phyloP scores from a whole-genome alignment of 192 early-diverging fungal genomes.

The Podila verticillata region DNA sequence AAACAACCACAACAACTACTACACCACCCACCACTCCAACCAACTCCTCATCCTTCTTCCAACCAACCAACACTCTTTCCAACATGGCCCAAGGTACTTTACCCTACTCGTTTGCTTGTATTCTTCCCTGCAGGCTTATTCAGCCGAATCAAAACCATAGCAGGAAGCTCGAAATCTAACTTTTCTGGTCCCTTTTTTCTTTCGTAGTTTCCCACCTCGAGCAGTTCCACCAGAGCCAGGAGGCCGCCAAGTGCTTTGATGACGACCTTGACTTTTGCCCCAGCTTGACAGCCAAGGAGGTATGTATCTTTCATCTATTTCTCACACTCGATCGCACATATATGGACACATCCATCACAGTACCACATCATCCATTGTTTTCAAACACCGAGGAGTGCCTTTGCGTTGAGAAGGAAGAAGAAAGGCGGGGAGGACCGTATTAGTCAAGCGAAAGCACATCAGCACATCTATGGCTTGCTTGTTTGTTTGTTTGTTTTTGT shows the following conservation, averaged over 20 bases:
- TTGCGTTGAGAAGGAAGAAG: background rate
- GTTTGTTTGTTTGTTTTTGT: background rate
- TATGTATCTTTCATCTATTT: conserved; percentile 11
- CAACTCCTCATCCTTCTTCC: background rate
- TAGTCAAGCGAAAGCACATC: too few relatives aligned
- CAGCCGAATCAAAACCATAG: too few relatives aligned
- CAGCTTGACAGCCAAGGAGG: conserved; percentile 59
- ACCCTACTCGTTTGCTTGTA: background rate
- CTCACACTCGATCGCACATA: background rate
- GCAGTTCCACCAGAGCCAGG: conserved; percentile 57
- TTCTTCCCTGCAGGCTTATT: background rate
- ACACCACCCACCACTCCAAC: background rate
- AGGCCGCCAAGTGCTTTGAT: conserved; percentile 62
- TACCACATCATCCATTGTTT: background rate
- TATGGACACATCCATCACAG: too few relatives aligned
- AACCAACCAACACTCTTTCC: background rate
- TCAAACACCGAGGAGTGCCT: background rate
- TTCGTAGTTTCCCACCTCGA: conserved; percentile 49
- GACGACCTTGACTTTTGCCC: conserved; percentile 71
- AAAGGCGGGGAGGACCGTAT: too few relatives aligned
- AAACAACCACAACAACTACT: background rate
- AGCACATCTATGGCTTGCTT: background rate
- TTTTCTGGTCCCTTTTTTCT: background rate
- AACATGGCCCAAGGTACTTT: conserved; percentile 26
- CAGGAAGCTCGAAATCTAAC: background rate